These are phyloP conservation scores for Psilocybe mexicana DNA, from an alignment of 1,284 basidiomycete genomes.

Conservation along the genomic window DNA sequence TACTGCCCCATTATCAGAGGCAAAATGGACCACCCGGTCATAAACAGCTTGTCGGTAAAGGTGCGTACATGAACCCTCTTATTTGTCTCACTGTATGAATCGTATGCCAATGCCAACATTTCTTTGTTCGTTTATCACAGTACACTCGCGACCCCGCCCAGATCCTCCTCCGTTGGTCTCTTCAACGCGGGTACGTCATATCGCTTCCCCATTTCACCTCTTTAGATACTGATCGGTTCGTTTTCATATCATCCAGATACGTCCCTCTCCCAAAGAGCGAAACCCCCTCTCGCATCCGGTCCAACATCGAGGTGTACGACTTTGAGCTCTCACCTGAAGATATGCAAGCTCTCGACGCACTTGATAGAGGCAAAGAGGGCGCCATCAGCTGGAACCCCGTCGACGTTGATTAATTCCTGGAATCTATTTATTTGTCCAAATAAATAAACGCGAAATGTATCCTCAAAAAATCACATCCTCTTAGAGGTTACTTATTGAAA, in stretches of 20 bases:
- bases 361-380: constrained; percentile 66
- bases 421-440: too few species aligned
- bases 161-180: constrained; percentile 79
- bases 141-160: constrained; percentile 63
- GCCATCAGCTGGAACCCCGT: constrained; percentile 76
- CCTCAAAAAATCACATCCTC: too few species aligned
- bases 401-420: constrained; percentile 30
- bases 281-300: constrained; percentile 64
- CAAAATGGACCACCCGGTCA: constrained; percentile 53
- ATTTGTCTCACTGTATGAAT: too few species aligned
- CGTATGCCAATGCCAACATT: neutral
- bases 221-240: neutral
- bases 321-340: constrained; percentile 68
- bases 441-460: too few species aligned
- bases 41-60: constrained; percentile 58
- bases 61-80: constrained; percentile 29
- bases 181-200: constrained; percentile 68
- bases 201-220: neutral
- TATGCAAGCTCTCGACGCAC: constrained; percentile 56
- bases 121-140: constrained; percentile 31
- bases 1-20: constrained; percentile 76
- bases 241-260: constrained; percentile 39
- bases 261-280: constrained; percentile 78
- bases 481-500: too few species aligned
- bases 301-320: constrained; percentile 70